Evolutionary conservation across 2,329 filamentous ascomycete genomes (phyloP).

Genomic region (Lachnellula willkommii): DNA sequence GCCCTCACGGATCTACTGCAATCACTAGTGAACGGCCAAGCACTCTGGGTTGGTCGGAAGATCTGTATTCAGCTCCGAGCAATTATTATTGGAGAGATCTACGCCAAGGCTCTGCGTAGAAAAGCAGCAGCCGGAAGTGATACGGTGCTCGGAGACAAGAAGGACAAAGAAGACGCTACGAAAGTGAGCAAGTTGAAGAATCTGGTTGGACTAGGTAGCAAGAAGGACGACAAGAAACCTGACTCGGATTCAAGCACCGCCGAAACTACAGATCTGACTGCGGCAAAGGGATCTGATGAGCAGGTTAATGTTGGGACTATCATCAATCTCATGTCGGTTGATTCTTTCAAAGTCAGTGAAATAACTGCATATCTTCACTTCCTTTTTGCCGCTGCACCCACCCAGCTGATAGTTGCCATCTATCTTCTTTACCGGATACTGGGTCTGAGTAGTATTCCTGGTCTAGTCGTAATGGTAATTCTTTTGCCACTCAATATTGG

Average conservation of each 20-base stretch:
- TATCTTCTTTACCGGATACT: slow-evolving; percentile 82
- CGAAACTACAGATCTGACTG: slow-evolving; percentile 3
- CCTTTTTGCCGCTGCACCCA: slow-evolving; percentile 84
- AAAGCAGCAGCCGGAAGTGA: slow-evolving; percentile 79
- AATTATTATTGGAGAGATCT: slow-evolving; percentile 95
- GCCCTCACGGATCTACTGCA: slow-evolving; percentile 77
- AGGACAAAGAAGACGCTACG: slow-evolving; percentile 40
- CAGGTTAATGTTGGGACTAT: slow-evolving; percentile 96
- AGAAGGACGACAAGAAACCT: slow-evolving; percentile 41
- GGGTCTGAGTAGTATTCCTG: slow-evolving; percentile 88
- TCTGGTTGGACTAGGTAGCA: slow-evolving; percentile 47
- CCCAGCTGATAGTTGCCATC: slow-evolving; percentile 78
- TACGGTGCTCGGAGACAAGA: slow-evolving; percentile 58
- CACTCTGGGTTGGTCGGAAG: slow-evolving; percentile 88
- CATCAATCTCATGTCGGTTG: slow-evolving; percentile 98
- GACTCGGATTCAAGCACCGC: slow-evolving; percentile 13
- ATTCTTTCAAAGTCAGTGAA: slow-evolving; percentile 97
- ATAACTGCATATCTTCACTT: slow-evolving; percentile 94
- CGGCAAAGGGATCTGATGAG: slow-evolving; percentile 45
- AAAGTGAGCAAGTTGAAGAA: slow-evolving; percentile 43
- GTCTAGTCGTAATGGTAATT: slow-evolving; percentile 82
- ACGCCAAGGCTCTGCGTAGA: slow-evolving; percentile 87
- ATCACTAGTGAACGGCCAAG: slow-evolving; percentile 77
- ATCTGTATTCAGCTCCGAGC: slow-evolving; percentile 90
- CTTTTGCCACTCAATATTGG: slow-evolving; percentile 86